A percentile compares a stretch with the other conserved stretches of the same genome.
These are phyloP conservation scores for Globisporangium radiosum DNA, from an alignment of 352 stramenopile species.

Conservation along the genomic window DNA sequence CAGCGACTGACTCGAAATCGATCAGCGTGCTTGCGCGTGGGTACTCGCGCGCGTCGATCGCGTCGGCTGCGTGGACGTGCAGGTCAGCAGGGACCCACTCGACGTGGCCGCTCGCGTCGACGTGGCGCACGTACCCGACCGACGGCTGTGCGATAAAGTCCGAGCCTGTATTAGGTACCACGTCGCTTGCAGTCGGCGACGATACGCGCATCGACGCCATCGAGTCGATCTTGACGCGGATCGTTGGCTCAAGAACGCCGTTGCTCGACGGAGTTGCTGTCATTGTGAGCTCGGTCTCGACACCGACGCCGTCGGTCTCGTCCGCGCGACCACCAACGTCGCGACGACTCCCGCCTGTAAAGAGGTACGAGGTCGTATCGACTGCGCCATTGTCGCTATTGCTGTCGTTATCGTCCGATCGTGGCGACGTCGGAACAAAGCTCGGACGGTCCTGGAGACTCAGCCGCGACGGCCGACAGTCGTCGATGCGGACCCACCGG, in stretches of 20 bases:
- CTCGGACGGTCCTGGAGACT: conserved; percentile 19
- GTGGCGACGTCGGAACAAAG: conserved; percentile 9
- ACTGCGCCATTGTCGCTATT: conserved; percentile 19
- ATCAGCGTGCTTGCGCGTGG: conserved; percentile 63
- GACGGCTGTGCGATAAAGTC: conserved; percentile 60
- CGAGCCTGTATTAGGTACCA: neutral
- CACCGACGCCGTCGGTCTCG: conserved; percentile 20
- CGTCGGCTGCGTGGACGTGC: conserved; percentile 48
- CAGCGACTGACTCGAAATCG: conserved; percentile 70
- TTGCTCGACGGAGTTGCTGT: conserved; percentile 25
- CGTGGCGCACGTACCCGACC: conserved; percentile 68
- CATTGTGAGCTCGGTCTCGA: conserved; percentile 76
- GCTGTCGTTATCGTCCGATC: neutral
- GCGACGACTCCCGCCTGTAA: conserved; percentile 15
- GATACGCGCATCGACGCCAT: conserved; percentile 4
- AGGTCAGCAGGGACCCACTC: conserved; percentile 69
- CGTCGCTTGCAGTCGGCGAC: conserved; percentile 2
- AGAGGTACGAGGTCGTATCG: conserved; percentile 19
- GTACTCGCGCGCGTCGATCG: conserved; percentile 71
- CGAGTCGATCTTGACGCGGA: conserved; percentile 31
- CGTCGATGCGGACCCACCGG: conserved; percentile 66
- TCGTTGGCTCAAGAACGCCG: conserved; percentile 41
- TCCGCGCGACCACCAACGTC: conserved; percentile 6
- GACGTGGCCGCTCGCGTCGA: conserved; percentile 59
- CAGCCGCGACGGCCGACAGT: conserved; percentile 60